Evolutionary conservation across 1,284 basidiomycete species (phyloP).

Genomic region (Somion occarium): DNA sequence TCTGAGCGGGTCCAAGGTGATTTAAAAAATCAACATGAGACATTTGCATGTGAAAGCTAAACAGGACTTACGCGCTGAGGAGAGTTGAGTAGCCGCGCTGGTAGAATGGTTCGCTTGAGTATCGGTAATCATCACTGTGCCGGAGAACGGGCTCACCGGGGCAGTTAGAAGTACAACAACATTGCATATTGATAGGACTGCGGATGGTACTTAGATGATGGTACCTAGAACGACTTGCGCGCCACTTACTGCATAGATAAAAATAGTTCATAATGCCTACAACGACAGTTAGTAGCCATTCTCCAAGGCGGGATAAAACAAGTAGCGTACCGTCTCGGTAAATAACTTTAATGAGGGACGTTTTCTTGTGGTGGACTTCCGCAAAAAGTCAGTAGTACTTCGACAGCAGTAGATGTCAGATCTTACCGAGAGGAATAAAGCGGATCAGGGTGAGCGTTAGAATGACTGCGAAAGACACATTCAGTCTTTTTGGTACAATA

Average conservation of each 20-base stretch:
- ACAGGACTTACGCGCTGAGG: conserved; percentile 8
- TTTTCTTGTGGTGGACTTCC: background rate
- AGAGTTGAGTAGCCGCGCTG: conserved; percentile 9
- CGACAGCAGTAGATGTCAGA: background rate
- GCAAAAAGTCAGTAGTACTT: background rate
- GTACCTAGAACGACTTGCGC: background rate
- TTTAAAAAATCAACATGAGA: background rate
- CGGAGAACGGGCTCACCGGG: conserved; percentile 10
- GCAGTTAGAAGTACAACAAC: conserved; percentile 11
- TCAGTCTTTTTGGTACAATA: background rate
- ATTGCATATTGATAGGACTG: conserved; percentile 10
- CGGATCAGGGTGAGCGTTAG: conserved; percentile 6
- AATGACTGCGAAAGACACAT: conserved; percentile 1
- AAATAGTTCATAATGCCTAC: conserved; percentile 9
- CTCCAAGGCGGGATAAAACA: background rate
- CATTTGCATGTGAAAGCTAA: background rate
- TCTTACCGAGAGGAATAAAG: background rate
- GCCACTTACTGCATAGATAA: conserved; percentile 8
- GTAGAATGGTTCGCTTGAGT: too few relatives aligned
- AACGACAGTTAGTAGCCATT: background rate
- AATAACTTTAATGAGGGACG: conserved; percentile 5
- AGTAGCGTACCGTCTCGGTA: conserved; percentile 8
- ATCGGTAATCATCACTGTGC: too few relatives aligned
- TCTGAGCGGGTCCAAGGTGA: conserved; percentile 1
- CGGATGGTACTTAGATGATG: background rate